Base-by-base conservation (phyloP, 2,329 filamentous ascomycete species). In the Aspergillus flavus region DNA sequence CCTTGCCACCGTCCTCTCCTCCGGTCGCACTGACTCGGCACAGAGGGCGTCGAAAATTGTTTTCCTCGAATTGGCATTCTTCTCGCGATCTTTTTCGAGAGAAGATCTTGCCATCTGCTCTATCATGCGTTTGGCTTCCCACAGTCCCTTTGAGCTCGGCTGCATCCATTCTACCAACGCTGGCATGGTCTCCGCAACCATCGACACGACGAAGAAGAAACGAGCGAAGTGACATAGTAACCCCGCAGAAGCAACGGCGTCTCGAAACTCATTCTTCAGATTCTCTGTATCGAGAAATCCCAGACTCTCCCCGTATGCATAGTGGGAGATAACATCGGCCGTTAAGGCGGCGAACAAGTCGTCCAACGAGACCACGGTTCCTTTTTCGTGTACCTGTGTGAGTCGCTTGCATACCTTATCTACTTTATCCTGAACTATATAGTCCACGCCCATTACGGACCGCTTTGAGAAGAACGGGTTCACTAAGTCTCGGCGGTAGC, bases 1-100 rank as follows among this genome's bases (percentile, higher is more conserved):
- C 3, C 66, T 65, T 12, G 26, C 45, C 7, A 65, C 16, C 5
- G 59, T 62, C 39, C 67, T 65, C 21, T 73, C 70, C 30, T 61
- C 11, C 1, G 58, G 43, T 4, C 53, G 63, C 19, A 65, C n/a
- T 10, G 45, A 26, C 2, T n/a, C 30, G 30, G 36, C 54, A 21
- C 53, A 34, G 9, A 65, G 57, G 39, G 28, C 21, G n/a, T 61
- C 55, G 16, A 65, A 65, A 12, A 63, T 63, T 28, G 52, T 65
- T 57, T 58, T 54, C 19, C 2, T 36, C 9, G 30, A 12, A 12
- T 14, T 5, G 12, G n/a, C 6, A 36, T 54, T 21, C n/a, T 12
- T 36, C 19, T 4, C 9, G 19, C 7, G 9, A 9, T 14, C 11
- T n/a, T 36, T 36, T 4, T 34, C 6, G 4, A 34, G 9, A 1